These are phyloP conservation scores for Candida manassasensis DNA, from an alignment of 805 yeast genomes.

Conservation along the genomic window DNA sequence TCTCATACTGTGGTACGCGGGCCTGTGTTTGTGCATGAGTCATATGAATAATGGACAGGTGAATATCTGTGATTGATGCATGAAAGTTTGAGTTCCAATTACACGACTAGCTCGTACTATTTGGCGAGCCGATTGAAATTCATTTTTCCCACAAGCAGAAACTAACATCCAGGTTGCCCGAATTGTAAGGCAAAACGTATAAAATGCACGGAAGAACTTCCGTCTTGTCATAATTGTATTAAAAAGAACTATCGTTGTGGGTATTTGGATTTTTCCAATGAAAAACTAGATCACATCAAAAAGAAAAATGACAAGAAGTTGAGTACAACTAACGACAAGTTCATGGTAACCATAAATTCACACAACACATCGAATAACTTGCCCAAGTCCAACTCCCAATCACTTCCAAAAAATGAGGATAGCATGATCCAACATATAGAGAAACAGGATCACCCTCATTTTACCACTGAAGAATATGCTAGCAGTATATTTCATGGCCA, in stretches of 20 bases:
- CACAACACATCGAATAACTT: background rate
- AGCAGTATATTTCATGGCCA: background rate
- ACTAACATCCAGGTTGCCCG: slow-evolving; percentile 30
- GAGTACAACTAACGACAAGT: slow-evolving; percentile 6
- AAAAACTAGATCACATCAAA: slow-evolving; percentile 29
- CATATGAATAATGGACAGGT: too few relatives aligned
- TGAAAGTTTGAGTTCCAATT: too few relatives aligned
- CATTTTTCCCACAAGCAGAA: background rate
- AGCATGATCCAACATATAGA: background rate
- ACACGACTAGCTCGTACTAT: too few relatives aligned
- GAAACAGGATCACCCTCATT: background rate
- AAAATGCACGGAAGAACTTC: slow-evolving; percentile 41
- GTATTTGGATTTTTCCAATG: slow-evolving; percentile 37
- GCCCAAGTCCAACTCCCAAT: background rate
- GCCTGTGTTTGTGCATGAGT: too few relatives aligned
- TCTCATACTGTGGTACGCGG: too few relatives aligned
- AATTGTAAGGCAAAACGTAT: slow-evolving; percentile 40
- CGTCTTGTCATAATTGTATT: slow-evolving; percentile 35
- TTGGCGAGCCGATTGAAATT: too few relatives aligned
- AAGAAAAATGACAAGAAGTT: slow-evolving; percentile 25
- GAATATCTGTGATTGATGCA: too few relatives aligned
- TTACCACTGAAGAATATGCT: background rate
- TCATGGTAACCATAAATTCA: slow-evolving; percentile 1
- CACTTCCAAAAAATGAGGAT: background rate
- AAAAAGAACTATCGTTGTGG: slow-evolving; percentile 38